phyloP scores from a whole-genome alignment of 495 filamentous ascomycete species.

The Aspergillus panamensis region DNA sequence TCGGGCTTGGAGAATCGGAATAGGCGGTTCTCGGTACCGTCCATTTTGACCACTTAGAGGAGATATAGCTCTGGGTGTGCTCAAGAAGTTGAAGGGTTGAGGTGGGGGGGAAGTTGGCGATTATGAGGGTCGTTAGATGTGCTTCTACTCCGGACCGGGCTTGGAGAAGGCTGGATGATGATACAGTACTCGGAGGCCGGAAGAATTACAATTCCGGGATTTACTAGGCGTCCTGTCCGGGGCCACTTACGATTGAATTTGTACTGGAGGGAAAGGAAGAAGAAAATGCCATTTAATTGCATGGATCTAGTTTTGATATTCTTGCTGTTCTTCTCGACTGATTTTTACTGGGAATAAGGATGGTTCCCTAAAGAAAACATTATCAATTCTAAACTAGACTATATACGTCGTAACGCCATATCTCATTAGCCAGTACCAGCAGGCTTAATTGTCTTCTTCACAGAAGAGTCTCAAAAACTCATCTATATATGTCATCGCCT shows the following conservation, averaged over 20 bases:
- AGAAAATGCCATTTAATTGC: too few relatives aligned
- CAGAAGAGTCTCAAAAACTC: slow-evolving; percentile 45
- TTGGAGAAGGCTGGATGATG: slow-evolving; percentile 16
- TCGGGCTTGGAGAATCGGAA: slow-evolving; percentile 77
- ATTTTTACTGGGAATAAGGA: too few relatives aligned
- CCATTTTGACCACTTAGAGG: slow-evolving; percentile 43
- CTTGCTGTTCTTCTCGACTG: too few relatives aligned
- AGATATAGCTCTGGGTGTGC: neutral
- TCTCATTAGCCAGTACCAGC: slow-evolving; percentile 24
- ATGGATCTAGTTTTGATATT: neutral
- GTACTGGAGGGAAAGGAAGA: too few relatives aligned
- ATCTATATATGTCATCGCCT: slow-evolving; percentile 46
- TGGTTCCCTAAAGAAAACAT: too few relatives aligned
- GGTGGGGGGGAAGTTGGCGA: slow-evolving; percentile 5
- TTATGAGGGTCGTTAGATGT: slow-evolving; percentile 7
- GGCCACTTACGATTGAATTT: too few relatives aligned
- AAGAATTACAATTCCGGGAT: slow-evolving; percentile 12
- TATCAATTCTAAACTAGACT: slow-evolving; percentile 1
- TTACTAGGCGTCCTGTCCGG: neutral
- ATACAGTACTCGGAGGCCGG: slow-evolving; percentile 24
- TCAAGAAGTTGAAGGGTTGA: neutral
- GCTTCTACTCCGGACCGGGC: too few relatives aligned
- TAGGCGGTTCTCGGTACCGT: slow-evolving; percentile 59
- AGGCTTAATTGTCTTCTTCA: slow-evolving; percentile 36
- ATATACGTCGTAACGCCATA: slow-evolving; percentile 23